A percentile compares a stretch with the other conserved stretches of the same genome.
Conservation (phyloP, 1,284 basidiomycete genomes). For the Ganoderma multipileum region DNA sequence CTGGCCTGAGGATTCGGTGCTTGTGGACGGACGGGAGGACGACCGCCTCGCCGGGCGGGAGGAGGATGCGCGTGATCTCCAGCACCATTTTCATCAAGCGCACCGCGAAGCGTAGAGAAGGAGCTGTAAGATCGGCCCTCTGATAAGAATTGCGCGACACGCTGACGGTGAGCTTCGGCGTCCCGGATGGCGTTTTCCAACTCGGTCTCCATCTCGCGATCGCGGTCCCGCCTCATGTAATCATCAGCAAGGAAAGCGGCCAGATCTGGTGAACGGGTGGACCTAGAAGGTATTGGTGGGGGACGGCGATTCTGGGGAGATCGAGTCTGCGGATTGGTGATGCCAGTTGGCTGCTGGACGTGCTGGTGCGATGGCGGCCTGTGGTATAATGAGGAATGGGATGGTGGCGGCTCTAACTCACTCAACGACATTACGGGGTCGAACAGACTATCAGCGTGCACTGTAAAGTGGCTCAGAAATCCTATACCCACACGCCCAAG, state of each 20-base stretch:
- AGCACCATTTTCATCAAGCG: slow-evolving; percentile 21
- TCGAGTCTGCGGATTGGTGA: background rate
- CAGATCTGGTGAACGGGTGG: background rate
- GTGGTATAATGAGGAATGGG: background rate
- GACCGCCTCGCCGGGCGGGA: slow-evolving; percentile 1
- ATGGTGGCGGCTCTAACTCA: background rate
- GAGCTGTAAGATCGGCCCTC: slow-evolving; percentile 16
- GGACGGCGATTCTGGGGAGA: slow-evolving; percentile 2
- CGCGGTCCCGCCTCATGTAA: slow-evolving; percentile 7
- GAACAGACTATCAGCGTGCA: background rate
- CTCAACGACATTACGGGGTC: background rate
- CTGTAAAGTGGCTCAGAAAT: background rate
- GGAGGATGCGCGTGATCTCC: background rate
- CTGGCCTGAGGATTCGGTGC: background rate
- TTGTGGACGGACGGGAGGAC: background rate
- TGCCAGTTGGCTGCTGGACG: background rate
- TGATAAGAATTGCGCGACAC: slow-evolving; percentile 20
- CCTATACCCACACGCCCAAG: too few relatives aligned
- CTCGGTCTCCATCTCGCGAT: slow-evolving; percentile 10
- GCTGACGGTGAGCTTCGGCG: slow-evolving; percentile 19
- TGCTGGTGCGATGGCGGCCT: background rate
- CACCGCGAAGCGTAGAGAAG: slow-evolving; percentile 27
- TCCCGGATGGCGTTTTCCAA: slow-evolving; percentile 24
- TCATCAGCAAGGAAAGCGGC: slow-evolving; percentile 1
- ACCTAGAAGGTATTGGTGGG: background rate